Conservation (phyloP, 805 yeast species). For the Candida suzukii region DNA sequence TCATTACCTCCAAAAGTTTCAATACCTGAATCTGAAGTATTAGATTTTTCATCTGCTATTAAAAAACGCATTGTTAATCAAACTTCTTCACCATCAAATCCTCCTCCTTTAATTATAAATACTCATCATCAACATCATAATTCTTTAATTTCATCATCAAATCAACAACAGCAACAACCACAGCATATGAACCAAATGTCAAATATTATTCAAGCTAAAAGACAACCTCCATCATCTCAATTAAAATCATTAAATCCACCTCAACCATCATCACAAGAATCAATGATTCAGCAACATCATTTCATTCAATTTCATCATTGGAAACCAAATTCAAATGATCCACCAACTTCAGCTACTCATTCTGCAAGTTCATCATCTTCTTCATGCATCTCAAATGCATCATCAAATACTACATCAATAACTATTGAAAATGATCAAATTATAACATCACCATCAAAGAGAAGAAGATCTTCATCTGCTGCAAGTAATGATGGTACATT, state of each 20-base stretch:
- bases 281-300: constrained; percentile 40
- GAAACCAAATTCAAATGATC: constrained; percentile 27
- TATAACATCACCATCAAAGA: not conserved
- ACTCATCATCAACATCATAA: not conserved
- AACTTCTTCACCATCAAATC: no score
- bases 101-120: no score
- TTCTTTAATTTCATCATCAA: constrained; percentile 2
- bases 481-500: not conserved
- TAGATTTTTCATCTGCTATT: not conserved
- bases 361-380: constrained; percentile 1
- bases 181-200: not conserved
- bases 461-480: constrained; percentile 2
- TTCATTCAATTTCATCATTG: constrained; percentile 45
- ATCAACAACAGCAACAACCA: not conserved
- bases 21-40: not conserved
- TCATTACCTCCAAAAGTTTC: constrained; percentile 32
- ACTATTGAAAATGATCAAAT: not conserved
- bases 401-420: not conserved
- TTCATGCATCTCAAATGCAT: not conserved
- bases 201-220: not conserved
- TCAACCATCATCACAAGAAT: constrained; percentile 15
- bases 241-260: not conserved
- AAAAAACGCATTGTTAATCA: no score
- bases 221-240: not conserved
- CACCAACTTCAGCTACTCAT: not conserved